Conservation (phyloP, 768 basidiomycete species). For the Hericium alpestre region DNA sequence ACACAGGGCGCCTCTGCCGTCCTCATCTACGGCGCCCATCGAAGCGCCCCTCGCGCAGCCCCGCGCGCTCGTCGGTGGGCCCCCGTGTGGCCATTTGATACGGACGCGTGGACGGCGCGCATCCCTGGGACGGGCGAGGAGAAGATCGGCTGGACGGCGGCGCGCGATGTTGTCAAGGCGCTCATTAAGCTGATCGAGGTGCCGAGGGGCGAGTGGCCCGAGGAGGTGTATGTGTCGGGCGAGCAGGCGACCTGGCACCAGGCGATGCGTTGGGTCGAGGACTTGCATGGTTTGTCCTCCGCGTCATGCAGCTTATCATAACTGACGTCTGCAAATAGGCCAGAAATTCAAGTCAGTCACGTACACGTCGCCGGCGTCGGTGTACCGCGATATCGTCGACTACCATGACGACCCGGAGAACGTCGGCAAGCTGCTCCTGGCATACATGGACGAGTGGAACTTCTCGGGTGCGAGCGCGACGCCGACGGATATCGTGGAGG, state of each 20-base stretch:
- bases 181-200: not conserved
- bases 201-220: not conserved
- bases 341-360: not conserved
- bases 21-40: conserved; percentile 41
- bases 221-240: not conserved
- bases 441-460: not conserved
- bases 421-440: not conserved
- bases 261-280: not conserved
- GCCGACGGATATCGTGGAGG: not conserved
- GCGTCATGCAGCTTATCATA: not conserved
- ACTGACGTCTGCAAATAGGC: not conserved
- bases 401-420: not conserved
- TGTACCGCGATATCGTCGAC: not conserved
- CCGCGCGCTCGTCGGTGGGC: conserved; percentile 23
- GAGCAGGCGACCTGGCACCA: not conserved
- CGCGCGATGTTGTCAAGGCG: not conserved
- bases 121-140: not conserved
- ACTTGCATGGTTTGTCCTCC: not conserved
- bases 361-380: not conserved
- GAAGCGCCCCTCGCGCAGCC: conserved; percentile 46
- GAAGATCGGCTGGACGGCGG: not conserved
- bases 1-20: conserved; percentile 44
- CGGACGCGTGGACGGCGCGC: not conserved
- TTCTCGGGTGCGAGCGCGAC: not conserved
- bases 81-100: not conserved